Base-by-base conservation (phyloP, 192 early-diverging fungal genomes). In the Entomortierella chlamydospora region DNA sequence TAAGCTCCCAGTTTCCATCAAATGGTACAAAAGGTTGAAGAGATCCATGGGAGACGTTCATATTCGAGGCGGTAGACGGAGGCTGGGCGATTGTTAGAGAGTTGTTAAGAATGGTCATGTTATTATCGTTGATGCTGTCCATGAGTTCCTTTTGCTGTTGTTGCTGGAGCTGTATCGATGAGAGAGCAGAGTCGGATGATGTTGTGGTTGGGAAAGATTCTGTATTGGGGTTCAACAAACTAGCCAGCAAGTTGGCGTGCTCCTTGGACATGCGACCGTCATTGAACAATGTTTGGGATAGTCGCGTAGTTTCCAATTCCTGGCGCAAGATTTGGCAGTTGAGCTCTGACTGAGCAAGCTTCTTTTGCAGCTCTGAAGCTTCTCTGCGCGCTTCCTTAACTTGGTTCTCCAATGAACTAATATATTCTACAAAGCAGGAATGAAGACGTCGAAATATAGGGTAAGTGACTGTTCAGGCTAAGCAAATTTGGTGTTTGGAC, bases 381-480 rank as follows among this genome's bases (percentile, higher is more conserved):
- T 90, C 89, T 18, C 82, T 78, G 61, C 86, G 82, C 29, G 87
- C 81, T 54, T 83, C 68, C 33, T 85, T 82, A 28, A 90, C 83
- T 71, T 92, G 86, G 53, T 55, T 82, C 72, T 91, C 90, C 45
- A 92, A 81, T 7, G 83, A 85, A 23, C 84, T 81, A 60, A 92
- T 89, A 66, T 92, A 91, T 61, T 86, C 72, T 72, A 64, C 25
- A 29, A 28, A 28, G 52, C 28, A 13, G 4, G 9, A 39, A 39
- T 39, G 31, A 58, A 37, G 33, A 39, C 39, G 7, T 45, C 33
- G 59, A 42, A 20, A 22, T 4, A 55, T 55, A n/a, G n/a, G n/a
- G n/a, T n/a, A n/a, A n/a, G n/a, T n/a, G n/a, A n/a, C n/a, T n/a
- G n/a, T n/a, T n/a, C n/a, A n/a, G n/a, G n/a, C n/a, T n/a, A n/a